Base-by-base conservation (phyloP, 352 stramenopile species). In the Pythium aquatile region DNA sequence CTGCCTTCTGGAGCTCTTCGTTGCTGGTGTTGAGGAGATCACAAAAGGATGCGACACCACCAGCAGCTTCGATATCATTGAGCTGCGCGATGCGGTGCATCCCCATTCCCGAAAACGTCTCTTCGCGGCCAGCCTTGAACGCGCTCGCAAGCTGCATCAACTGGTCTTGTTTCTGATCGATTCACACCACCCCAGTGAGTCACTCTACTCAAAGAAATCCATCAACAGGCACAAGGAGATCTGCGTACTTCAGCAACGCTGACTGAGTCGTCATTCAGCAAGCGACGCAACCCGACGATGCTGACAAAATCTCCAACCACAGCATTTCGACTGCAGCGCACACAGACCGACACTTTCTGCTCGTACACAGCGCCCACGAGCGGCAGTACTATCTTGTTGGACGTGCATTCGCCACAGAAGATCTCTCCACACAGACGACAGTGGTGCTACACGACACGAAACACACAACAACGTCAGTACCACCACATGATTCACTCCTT, bases 51-150 rank as follows among this genome's bases (percentile, higher is more conserved):
- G 65, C 64, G 20, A 96, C 75, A 7, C 87, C 87, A 37, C 87
- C 87, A n/a, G 83, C 85, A 6, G 81, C 79, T 55, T 93, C 85
- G 17, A 96, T 75, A 63, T 96, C 87, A 63, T 96, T 96, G 2
- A 96, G 72, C 67, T 96, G 85, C 17, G 83, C 77, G 20, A 96
- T 74, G 55, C 79, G 83, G 52, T 94, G 83, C 1, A 83, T 51
- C 0, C 87, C 87, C 78, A 96, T 87, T 11, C 83, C 83, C 28
- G 54, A 62, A 13, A 81, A 64, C 0, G 77, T 88, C 64, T 94
- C 85, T 26, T 90, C 74, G 3, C 85, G 81, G 0, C 78, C 84
- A 47, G 70, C 62, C 26, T 76, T 83, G 47, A 95, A 67, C 24
- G 78, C 79, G 26, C 72, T 66, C 6, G 86, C 65, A 11, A 95